These are phyloP conservation scores for Pseudevernia furfuracea DNA, from an alignment of 495 filamentous ascomycete species.

Conservation along the genomic window DNA sequence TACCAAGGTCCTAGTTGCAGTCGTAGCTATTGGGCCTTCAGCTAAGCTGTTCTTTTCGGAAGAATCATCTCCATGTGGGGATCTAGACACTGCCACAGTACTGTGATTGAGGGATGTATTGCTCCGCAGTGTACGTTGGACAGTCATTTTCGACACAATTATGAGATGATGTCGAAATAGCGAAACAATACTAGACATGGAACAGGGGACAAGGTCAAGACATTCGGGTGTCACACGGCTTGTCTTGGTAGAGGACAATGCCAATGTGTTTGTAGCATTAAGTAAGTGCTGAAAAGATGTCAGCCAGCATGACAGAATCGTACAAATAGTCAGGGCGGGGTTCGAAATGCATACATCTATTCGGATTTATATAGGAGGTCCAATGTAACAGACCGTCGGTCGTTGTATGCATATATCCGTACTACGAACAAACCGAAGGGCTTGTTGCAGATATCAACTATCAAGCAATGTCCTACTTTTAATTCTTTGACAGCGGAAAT, in stretches of 20 bases:
- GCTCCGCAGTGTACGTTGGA: conserved; percentile 7
- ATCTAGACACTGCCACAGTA: background rate
- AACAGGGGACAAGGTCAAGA: background rate
- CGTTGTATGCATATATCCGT: background rate
- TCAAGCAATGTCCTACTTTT: background rate
- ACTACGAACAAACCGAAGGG: background rate
- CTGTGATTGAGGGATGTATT: background rate
- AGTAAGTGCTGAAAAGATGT: background rate
- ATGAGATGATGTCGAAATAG: background rate
- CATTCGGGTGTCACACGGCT: background rate
- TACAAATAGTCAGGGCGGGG: background rate
- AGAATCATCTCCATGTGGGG: background rate
- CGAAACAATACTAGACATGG: background rate
- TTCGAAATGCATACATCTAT: background rate
- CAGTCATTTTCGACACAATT: conserved; percentile 1
- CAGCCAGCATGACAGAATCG: background rate
- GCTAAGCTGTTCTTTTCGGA: background rate
- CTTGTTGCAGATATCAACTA: background rate
- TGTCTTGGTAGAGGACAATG: background rate
- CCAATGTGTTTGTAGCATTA: background rate
- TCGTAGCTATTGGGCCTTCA: background rate
- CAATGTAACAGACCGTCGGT: background rate
- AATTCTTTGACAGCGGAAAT: conserved; percentile 20
- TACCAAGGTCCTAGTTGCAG: background rate
- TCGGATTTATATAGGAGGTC: background rate